phyloP scores from a whole-genome alignment of 345 rosid genomes.

The Eutrema japonicum region DNA sequence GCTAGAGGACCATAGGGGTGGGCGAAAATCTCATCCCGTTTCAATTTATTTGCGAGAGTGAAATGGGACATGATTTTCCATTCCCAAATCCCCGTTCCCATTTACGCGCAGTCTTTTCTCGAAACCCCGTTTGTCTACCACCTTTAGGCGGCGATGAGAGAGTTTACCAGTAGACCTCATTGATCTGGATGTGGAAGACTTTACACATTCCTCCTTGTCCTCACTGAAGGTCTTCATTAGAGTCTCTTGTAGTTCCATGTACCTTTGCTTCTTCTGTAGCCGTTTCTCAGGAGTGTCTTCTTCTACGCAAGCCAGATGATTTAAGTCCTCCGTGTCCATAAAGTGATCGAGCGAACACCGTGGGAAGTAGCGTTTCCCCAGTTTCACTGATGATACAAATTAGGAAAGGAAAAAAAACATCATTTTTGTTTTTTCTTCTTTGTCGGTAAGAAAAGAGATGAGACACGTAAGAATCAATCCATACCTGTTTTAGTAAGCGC shows the following conservation, averaged over 20 bases:
- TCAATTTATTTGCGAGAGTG: not conserved
- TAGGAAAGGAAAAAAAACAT: not conserved
- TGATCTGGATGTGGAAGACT: constrained; percentile 49
- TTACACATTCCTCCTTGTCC: constrained; percentile 63
- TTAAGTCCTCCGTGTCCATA: constrained; percentile 67
- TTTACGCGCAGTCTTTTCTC: constrained; percentile 11
- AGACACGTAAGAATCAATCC: not conserved
- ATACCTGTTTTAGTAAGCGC: constrained; percentile 80
- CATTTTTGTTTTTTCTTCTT: not conserved
- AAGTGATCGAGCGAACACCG: constrained; percentile 80
- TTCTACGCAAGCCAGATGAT: constrained; percentile 58
- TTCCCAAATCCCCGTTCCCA: not conserved
- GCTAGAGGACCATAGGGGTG: not conserved
- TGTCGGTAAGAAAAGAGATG: not conserved
- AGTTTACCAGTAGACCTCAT: constrained; percentile 6
- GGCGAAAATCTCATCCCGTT: not conserved
- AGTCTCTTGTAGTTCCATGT: constrained; percentile 63
- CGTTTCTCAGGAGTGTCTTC: constrained; percentile 60
- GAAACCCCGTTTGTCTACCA: constrained; percentile 13
- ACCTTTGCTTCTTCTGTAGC: constrained; percentile 56
- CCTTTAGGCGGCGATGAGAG: constrained; percentile 33
- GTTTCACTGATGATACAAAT: constrained; percentile 58
- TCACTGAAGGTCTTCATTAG: constrained; percentile 62
- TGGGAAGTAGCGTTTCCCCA: constrained; percentile 77
- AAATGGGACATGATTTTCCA: constrained; percentile 20